Evolutionary conservation across 768 basidiomycete species (phyloP), one percentile per base, ranked within the genome.

Genomic region (Dendrothele bispora): DNA sequence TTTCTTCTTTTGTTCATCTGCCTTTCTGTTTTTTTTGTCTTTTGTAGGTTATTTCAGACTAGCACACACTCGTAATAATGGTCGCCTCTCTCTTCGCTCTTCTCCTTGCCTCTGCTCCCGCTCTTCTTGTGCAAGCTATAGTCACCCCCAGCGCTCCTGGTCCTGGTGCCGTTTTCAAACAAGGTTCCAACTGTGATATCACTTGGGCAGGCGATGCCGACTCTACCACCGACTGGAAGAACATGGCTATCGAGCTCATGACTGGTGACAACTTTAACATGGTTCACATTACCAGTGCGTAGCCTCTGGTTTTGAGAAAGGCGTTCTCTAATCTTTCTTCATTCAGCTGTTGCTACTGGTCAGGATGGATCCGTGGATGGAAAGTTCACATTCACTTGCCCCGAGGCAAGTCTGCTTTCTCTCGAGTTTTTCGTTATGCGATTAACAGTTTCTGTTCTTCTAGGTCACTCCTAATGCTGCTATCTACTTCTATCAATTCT

Each of bases 401-500:
- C 86, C 12, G 63, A 72, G 50, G 87, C 88, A 53, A 50, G 74
- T 62, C n/a, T 14, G 14, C 11, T 35, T 30, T n/a, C 20, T 37
- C 43, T 29, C 5, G 22, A 34, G 32, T 18, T 26, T 20, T 38
- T 22, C n/a, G 25, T 44, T 15, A 26, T 11, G 2, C 24, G 24
- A 29, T 35, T 34, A 40, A 24, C 36, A 32, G n/a, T 15, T 20
- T 35, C 24, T 17, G 26, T 26, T 34, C 43, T 34, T 41, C 7
- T 56, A 86, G 83, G 86, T 91, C 30, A 68, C 67, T 17, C 77
- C 79, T 17, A 71, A 85, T 63, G 73, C 88, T 2, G 59, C 80
- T 29, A 82, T 91, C 54, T 91, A 90, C 70, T 91, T 91, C 71
- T 88, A 88, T 64, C 86, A 90, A 57, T 91, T 87, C 72, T 70